phyloP scores from a whole-genome alignment of 2,329 filamentous ascomycete species.

The Mycosphaerella arachidis region DNA sequence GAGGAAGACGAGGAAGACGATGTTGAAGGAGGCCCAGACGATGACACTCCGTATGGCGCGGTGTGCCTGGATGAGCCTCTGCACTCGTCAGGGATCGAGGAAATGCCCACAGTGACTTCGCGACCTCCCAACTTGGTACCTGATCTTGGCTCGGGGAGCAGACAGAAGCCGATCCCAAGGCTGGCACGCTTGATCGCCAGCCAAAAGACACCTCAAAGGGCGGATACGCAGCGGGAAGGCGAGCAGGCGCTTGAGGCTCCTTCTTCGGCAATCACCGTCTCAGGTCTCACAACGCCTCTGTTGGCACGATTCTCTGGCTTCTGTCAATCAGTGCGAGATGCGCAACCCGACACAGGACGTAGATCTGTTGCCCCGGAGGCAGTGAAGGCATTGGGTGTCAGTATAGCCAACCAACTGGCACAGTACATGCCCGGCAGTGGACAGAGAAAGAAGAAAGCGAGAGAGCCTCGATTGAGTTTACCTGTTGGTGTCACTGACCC shows the following conservation, averaged over 20 bases:
- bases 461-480: background rate
- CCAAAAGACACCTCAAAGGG: slow-evolving; percentile 6
- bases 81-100: background rate
- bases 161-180: slow-evolving; percentile 14
- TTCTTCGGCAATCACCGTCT: slow-evolving; percentile 2
- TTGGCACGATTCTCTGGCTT: slow-evolving; percentile 16
- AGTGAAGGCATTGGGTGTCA: slow-evolving; percentile 33
- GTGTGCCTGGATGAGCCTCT: slow-evolving; percentile 1
- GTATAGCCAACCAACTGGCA: slow-evolving; percentile 34
- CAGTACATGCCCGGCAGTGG: slow-evolving; percentile 24
- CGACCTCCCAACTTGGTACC: background rate
- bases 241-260: background rate
- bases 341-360: slow-evolving; percentile 11
- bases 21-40: slow-evolving; percentile 19
- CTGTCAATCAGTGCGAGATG: slow-evolving; percentile 12
- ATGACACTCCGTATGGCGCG: slow-evolving; percentile 5
- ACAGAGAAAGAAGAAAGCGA: slow-evolving; percentile 14
- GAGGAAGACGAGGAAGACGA: slow-evolving; percentile 35
- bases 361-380: slow-evolving; percentile 21
- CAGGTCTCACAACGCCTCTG: background rate
- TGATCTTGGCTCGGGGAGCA: background rate
- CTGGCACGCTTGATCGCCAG: slow-evolving; percentile 20
- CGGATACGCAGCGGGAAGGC: background rate
- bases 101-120: background rate
- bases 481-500: slow-evolving; percentile 15